Conservation (phyloP, 148 eudicot genomes). For the Polygonum aviculare region DNA sequence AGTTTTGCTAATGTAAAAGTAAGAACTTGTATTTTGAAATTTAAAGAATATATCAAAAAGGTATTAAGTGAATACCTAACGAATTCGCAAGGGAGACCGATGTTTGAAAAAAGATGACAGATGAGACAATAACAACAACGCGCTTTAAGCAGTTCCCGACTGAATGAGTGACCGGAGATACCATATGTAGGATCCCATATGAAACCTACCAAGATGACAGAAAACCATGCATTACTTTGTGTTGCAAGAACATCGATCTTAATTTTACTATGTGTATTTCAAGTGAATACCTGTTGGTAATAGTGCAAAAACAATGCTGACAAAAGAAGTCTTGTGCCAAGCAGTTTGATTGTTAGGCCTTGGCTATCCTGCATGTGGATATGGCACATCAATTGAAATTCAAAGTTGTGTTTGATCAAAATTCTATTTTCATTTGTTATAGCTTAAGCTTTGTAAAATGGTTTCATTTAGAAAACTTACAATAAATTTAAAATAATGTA, state of each 20-base stretch:
- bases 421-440: no score
- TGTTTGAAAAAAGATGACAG: slow-evolving; percentile 72
- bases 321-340: background rate
- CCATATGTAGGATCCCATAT: slow-evolving; percentile 65
- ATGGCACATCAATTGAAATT: background rate
- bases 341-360: background rate
- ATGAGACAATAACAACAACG: slow-evolving; percentile 74
- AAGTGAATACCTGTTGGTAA: slow-evolving; percentile 1
- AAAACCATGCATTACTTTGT: background rate
- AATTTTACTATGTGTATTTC: background rate
- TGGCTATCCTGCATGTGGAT: background rate
- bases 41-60: no score
- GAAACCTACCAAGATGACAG: slow-evolving; percentile 44
- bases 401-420: no score
- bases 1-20: no score
- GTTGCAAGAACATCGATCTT: background rate
- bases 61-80: slow-evolving; percentile 31
- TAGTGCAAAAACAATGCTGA: background rate
- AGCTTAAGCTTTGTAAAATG: no score
- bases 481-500: no score
- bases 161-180: slow-evolving; percentile 79
- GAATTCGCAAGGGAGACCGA: slow-evolving; percentile 60
- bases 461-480: no score
- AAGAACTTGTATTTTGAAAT: no score
- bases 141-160: slow-evolving; percentile 84